Conservation (phyloP, 2,329 filamentous ascomycete species). For the Tolypocladium pustulatum region DNA sequence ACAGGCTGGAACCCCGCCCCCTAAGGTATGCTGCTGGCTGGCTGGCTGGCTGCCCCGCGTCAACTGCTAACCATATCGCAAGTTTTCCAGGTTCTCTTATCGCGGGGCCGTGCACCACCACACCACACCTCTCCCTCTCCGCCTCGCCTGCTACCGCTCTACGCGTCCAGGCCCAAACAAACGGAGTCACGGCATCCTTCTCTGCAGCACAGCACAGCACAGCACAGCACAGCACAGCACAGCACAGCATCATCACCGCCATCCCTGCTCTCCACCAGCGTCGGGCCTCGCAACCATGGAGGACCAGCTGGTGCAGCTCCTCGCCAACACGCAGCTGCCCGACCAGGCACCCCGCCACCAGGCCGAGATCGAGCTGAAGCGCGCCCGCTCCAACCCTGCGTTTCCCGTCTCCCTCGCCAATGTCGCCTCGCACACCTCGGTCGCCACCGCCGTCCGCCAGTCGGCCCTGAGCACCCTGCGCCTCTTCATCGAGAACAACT, state of each 20-base stretch:
- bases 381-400: constrained; percentile 55
- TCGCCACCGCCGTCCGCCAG: constrained; percentile 70
- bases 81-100: background rate
- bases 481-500: constrained; percentile 73
- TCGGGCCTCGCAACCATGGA: constrained; percentile 50
- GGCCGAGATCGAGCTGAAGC: constrained; percentile 74
- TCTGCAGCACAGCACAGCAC: too few species aligned
- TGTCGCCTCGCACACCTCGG: constrained; percentile 65
- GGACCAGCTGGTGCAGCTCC: constrained; percentile 80
- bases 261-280: background rate
- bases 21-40: background rate
- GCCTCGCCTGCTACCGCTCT: background rate
- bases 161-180: background rate
- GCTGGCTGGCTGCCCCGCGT: background rate
- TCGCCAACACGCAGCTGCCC: constrained; percentile 74
- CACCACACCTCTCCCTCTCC: background rate
- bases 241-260: constrained; percentile 8
- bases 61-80: background rate
- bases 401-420: constrained; percentile 74
- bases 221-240: too few species aligned
- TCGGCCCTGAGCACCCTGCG: constrained; percentile 71
- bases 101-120: background rate
- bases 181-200: background rate
- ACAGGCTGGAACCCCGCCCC: background rate
- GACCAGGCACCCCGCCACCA: constrained; percentile 69